A percentile compares a stretch with the other conserved stretches of the same genome.
Evolutionary conservation across 192 early-diverging fungal genomes (phyloP).

Genomic region (Helicostylum pulchrum): DNA sequence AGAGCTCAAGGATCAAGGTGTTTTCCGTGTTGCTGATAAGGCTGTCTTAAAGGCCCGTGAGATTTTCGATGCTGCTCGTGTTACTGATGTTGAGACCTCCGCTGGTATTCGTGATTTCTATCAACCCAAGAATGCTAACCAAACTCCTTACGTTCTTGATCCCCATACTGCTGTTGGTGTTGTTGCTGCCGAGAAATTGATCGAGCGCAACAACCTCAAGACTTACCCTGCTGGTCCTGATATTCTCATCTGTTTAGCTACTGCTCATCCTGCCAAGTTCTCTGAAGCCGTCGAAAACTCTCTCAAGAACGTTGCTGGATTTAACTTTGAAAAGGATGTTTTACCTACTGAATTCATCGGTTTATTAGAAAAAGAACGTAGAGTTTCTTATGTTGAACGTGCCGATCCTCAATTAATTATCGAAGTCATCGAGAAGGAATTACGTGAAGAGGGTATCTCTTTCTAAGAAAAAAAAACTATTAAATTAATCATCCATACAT

Average conservation of each 20-base stretch:
- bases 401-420: constrained; percentile 51
- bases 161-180: constrained; percentile 98
- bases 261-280: constrained; percentile 96
- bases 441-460: constrained; percentile 37
- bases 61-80: constrained; percentile 71
- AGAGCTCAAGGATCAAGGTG: constrained; percentile 64
- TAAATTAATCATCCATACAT: too few species aligned
- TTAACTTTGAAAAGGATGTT: constrained; percentile 54
- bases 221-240: constrained; percentile 21
- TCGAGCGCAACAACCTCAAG: constrained; percentile 14
- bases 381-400: constrained; percentile 49
- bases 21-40: constrained; percentile 63
- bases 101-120: constrained; percentile 73
- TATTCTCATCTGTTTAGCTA: constrained; percentile 72
- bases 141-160: constrained; percentile 78
- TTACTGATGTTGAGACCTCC: constrained; percentile 72
- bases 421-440: constrained; percentile 50
- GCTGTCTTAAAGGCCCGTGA: constrained; percentile 64
- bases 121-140: constrained; percentile 37
- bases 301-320: constrained; percentile 47
- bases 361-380: constrained; percentile 66
- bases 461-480: constrained; percentile 16
- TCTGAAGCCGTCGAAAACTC: constrained; percentile 85
- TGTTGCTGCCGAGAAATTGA: constrained; percentile 65
- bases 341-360: constrained; percentile 68